Base-by-base conservation (phyloP, 441 rosid genomes). In the Gossypium trilobum region DNA sequence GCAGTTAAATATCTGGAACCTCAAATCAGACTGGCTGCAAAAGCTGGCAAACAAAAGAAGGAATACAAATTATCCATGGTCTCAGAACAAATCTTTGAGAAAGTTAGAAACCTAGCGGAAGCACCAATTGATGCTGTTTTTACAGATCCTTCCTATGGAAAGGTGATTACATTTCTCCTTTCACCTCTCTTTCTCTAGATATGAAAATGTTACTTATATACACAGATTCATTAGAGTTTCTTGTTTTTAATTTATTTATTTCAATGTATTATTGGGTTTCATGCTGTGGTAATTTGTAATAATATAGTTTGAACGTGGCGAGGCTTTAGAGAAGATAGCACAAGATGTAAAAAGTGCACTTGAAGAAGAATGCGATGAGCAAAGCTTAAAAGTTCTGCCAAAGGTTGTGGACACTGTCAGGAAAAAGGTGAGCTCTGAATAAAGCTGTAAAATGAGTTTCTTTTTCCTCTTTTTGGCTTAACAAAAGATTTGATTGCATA, bases 231-330 rank as follows among this genome's bases (percentile, higher is more conserved):
- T 2, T 74, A 11, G 69, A 44, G 27, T 58, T 65, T 9, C 73
- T 73, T 39, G 44, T 39, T 39, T 16, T 17, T 52, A 60, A 19
- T 2, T 74, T 11, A n/a, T 54, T 68, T 29, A 36, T 1, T 39
- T 8, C 1, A 39, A 36, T 22, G 5, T 46, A 60, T 44, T 27
- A 59, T 74, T 39, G 39, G 51, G 13, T 56, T 68, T 73, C 64
- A 71, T 44, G 64, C 22, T 19, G 10, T 76, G 44, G 51, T 36
- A 51, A 42, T 56, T 58, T 70, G 68, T 71, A 22, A 48, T 72
- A n/a, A 36, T 76, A 22, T 80, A 95, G 99, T 95, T 92, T 87
- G 91, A 95, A 81, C 96, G 98, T 59, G 99, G 99, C 44, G 98
- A 89, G 81, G 98, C 98, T 64, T 81, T 95, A 75, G 99, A 95